These are phyloP conservation scores for Trichomonascaceae sp. DNA, from an alignment of 1,139 yeast genomes.

Conservation along the genomic window DNA sequence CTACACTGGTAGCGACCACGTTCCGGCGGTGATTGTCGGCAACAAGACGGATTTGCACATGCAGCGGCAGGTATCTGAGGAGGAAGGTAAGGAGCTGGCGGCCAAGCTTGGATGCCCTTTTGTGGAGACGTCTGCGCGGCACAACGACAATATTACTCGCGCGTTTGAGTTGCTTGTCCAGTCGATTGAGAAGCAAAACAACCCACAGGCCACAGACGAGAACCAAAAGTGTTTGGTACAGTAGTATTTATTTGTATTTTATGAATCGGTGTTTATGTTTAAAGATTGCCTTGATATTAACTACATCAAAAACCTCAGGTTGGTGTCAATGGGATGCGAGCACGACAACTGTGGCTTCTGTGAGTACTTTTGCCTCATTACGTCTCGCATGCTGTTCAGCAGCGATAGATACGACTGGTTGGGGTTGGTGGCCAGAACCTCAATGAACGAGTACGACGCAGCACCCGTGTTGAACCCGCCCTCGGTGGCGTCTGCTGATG, in stretches of 20 bases:
- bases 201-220: conserved; percentile 5
- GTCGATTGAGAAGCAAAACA: conserved; percentile 41
- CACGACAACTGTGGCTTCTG: conserved; percentile 80
- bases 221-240: neutral
- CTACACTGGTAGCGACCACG: conserved; percentile 51
- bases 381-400: conserved; percentile 66
- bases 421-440: conserved; percentile 52
- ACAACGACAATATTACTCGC: conserved; percentile 46
- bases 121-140: conserved; percentile 70
- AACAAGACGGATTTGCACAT: conserved; percentile 51
- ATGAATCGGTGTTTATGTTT: too few relatives aligned
- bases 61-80: conserved; percentile 40
- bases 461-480: conserved; percentile 82
- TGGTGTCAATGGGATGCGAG: conserved; percentile 11
- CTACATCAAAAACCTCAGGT: conserved; percentile 8
- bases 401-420: conserved; percentile 66
- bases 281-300: too few relatives aligned
- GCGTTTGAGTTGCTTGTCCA: conserved; percentile 56
- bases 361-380: conserved; percentile 54
- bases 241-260: neutral
- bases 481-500: conserved; percentile 67
- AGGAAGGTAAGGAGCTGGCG: conserved; percentile 57
- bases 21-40: conserved; percentile 75
- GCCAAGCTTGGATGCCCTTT: conserved; percentile 48
- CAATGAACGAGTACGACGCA: conserved; percentile 81